These are phyloP conservation scores for Rhodomyrtus tomentosa DNA, from an alignment of 345 rosid genomes.

Conservation along the genomic window DNA sequence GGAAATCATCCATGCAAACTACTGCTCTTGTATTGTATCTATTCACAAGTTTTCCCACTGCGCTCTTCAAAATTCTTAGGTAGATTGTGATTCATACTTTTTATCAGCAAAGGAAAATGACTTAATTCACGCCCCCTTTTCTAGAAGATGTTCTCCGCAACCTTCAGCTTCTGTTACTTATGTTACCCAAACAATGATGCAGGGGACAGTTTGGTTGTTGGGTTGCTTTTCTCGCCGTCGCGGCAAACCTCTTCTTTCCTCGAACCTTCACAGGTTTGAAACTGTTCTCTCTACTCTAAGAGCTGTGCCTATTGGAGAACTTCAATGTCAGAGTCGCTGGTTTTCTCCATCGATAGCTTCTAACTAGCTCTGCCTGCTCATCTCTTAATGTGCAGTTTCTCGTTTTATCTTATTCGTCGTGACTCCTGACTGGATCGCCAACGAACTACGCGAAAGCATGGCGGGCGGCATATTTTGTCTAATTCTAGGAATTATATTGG, in stretches of 20 bases:
- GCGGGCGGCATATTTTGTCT: slow-evolving; percentile 31
- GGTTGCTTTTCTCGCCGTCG: slow-evolving; percentile 36
- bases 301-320: not conserved
- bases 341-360: not conserved
- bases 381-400: slow-evolving; percentile 10
- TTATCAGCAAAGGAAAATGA: not conserved
- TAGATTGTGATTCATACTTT: not conserved
- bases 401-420: slow-evolving; percentile 30
- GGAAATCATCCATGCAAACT: slow-evolving; percentile 19
- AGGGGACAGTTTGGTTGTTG: slow-evolving; percentile 40
- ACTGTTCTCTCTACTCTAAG: not conserved
- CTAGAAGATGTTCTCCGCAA: not conserved
- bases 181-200: slow-evolving; percentile 4
- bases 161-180: not conserved
- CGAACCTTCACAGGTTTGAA: slow-evolving; percentile 26
- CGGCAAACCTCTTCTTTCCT: slow-evolving; percentile 26
- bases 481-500: slow-evolving; percentile 8
- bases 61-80: slow-evolving; percentile 37
- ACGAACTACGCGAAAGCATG: slow-evolving; percentile 25
- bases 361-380: not conserved
- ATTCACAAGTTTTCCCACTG: slow-evolving; percentile 23
- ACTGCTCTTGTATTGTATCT: slow-evolving; percentile 31
- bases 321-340: not conserved
- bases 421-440: slow-evolving; percentile 23
- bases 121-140: not conserved